Evolutionary conservation across 2,329 filamentous ascomycete genomes (phyloP).

Genomic region (Fusarium agapanthi): DNA sequence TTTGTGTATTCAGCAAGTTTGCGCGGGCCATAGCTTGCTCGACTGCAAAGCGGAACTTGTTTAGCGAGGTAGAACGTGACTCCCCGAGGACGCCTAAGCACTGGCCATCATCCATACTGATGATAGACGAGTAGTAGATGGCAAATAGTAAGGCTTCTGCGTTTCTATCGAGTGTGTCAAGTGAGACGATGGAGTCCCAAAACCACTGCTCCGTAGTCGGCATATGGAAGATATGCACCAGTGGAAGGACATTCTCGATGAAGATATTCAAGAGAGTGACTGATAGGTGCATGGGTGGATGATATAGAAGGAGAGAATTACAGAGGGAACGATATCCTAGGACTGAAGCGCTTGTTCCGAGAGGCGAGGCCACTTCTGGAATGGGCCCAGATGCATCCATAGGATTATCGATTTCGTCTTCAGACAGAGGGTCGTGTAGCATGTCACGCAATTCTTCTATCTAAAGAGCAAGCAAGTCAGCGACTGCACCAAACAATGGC

Average conservation of each 20-base stretch:
- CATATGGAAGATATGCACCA: neutral
- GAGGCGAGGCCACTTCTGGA: neutral
- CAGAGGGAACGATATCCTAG: neutral
- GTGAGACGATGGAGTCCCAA: neutral
- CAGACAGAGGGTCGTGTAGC: neutral
- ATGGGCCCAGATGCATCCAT: neutral
- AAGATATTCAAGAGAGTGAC: neutral
- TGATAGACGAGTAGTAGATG: neutral
- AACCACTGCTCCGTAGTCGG: neutral
- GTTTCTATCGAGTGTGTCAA: neutral
- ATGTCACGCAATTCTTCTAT: neutral
- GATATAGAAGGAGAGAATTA: neutral
- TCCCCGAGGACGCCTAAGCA: neutral
- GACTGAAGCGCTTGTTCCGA: neutral
- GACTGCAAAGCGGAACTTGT: neutral
- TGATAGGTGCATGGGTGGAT: neutral
- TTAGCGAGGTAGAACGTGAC: neutral
- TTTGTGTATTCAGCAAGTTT: neutral
- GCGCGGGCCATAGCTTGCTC: neutral
- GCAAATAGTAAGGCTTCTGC: neutral
- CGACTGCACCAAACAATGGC: fast-evolving
- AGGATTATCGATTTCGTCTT: neutral
- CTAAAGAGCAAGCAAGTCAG: neutral
- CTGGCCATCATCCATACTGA: neutral
- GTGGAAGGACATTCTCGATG: neutral